Evolutionary conservation across 1,284 basidiomycete genomes (phyloP), one percentile per base, ranked within the genome.

Genomic region (Cutaneotrichosporon daszewskae): DNA sequence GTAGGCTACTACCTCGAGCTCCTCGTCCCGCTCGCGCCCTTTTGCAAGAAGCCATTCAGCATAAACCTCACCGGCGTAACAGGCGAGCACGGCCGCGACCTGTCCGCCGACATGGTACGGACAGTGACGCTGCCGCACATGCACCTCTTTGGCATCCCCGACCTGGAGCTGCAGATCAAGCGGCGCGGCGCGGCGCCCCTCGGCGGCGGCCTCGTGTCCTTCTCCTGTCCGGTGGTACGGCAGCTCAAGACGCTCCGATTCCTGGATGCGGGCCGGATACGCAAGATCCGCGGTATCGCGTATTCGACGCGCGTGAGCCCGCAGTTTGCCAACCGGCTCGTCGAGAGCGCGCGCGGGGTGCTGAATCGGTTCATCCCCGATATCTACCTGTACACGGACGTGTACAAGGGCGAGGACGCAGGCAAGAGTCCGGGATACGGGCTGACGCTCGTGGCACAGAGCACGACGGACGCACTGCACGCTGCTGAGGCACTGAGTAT

Each of bases 351-450:
- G 10, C 81, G 95, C 32, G 87, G 86, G 3, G 77, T 98, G 19
- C 77, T 99, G 27, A 97, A 97, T 63, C 83, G 92, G 4, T 97
- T 88, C 70, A 95, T 98, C 50, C 94, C 94, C 20, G 95, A 99
- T 65, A 88, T 97, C 23, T 97, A 98, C 69, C 80, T 99, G 22
- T 95, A 97, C 66, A 95, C 95, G 1, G 95, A 98, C 59, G 91
- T 97, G 12, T 98, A 96, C 73, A 91, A 95, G 64, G 92, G 92
- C 9, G 87, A 91, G 19, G 95, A 98, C 51, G 89, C 88, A 53
- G 95, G 95, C 68, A 95, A 90, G 87, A 87, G 54, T 0, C 95
- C 95, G 2, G 95, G 95, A 0, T 99, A 92, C 68, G 92, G 87
- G 0, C 74, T 99, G 14, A 91, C 83, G 23, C 76, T 99, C 6